Percentiles rank a stretch among this genome's conserved stretches.
Conservation (phyloP, 306 rosid species). For the Malus fusca region DNA sequence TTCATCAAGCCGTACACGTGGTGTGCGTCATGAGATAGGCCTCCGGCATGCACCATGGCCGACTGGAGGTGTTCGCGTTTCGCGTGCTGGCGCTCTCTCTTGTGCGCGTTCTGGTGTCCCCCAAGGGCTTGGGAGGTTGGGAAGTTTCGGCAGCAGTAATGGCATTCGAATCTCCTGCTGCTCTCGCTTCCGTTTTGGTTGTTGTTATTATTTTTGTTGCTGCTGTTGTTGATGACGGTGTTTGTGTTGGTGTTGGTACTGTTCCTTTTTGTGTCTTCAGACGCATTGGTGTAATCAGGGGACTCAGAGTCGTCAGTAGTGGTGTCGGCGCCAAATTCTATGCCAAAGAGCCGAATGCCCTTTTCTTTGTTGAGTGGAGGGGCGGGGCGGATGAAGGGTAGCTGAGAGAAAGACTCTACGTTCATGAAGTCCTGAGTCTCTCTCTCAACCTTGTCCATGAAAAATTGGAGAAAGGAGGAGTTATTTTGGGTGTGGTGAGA, state of each 20-base stretch:
- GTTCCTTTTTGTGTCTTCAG: slow-evolving; percentile 16
- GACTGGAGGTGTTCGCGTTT: slow-evolving; percentile 87
- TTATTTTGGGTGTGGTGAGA: background rate
- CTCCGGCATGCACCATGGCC: slow-evolving; percentile 45
- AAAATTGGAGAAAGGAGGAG: background rate
- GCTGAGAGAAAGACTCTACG: slow-evolving; percentile 90
- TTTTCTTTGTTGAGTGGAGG: slow-evolving; percentile 51
- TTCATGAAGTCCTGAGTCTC: slow-evolving; percentile 93
- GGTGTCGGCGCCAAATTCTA: slow-evolving; percentile 40
- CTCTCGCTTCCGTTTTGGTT: slow-evolving; percentile 30
- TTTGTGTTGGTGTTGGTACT: slow-evolving; percentile 22
- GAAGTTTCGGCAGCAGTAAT: slow-evolving; percentile 88
- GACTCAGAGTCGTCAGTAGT: slow-evolving; percentile 31
- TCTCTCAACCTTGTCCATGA: slow-evolving; percentile 72
- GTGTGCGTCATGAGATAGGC: slow-evolving; percentile 41
- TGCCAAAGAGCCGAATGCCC: slow-evolving; percentile 75
- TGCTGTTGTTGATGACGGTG: slow-evolving; percentile 10
- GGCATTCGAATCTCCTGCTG: slow-evolving; percentile 82
- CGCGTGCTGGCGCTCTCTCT: slow-evolving; percentile 87
- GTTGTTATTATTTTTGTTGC: background rate
- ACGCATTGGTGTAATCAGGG: slow-evolving; percentile 13
- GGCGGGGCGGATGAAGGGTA: slow-evolving; percentile 86
- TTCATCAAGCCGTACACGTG: slow-evolving; percentile 66
- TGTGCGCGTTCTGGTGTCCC: slow-evolving; percentile 94
- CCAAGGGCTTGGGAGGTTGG: slow-evolving; percentile 94